These are phyloP conservation scores for Xylariaceae sp. DNA, from an alignment of 2,329 filamentous ascomycete genomes.

Conservation along the genomic window DNA sequence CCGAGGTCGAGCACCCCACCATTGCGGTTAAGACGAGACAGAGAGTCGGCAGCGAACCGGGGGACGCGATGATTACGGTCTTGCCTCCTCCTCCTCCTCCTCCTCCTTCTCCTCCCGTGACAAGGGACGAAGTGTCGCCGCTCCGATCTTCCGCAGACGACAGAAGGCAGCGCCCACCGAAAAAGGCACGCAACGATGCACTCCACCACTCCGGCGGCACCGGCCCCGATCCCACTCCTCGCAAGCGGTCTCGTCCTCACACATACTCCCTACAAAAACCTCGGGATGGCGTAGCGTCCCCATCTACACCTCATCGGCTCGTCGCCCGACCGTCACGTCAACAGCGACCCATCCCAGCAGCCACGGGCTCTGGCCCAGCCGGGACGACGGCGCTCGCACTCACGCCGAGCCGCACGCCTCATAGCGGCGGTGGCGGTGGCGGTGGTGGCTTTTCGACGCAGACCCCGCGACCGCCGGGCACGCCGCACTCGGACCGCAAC, in stretches of 20 bases:
- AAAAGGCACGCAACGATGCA: neutral
- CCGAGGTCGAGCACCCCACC: conserved; percentile 5
- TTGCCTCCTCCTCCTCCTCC: too few species aligned
- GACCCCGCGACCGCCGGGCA: conserved; percentile 24
- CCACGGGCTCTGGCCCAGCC: neutral
- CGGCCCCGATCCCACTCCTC: neutral
- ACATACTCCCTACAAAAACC: neutral
- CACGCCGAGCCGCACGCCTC: conserved; percentile 25
- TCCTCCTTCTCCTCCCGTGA: too few species aligned
- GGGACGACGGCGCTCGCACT: neutral
- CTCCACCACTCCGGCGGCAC: neutral
- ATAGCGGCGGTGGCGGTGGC: too few species aligned
- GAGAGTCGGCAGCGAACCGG: neutral
- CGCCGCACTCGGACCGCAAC: conserved; percentile 59
- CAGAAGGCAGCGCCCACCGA: neutral
- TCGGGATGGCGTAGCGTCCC: conserved; percentile 1
- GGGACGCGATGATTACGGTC: neutral
- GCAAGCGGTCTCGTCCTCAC: neutral
- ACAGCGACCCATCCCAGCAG: conserved; percentile 1
- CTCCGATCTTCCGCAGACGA: conserved; percentile 5
- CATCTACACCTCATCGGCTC: conserved; percentile 2
- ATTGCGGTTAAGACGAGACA: conserved; percentile 12
- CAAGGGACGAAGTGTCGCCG: conserved; percentile 16
- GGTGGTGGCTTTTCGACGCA: conserved; percentile 14
- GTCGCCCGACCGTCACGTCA: conserved; percentile 1